Evolutionary conservation across 345 rosid genomes (phyloP), one percentile per base, ranked within the genome.

Genomic region (Gynandropsis gynandra): DNA sequence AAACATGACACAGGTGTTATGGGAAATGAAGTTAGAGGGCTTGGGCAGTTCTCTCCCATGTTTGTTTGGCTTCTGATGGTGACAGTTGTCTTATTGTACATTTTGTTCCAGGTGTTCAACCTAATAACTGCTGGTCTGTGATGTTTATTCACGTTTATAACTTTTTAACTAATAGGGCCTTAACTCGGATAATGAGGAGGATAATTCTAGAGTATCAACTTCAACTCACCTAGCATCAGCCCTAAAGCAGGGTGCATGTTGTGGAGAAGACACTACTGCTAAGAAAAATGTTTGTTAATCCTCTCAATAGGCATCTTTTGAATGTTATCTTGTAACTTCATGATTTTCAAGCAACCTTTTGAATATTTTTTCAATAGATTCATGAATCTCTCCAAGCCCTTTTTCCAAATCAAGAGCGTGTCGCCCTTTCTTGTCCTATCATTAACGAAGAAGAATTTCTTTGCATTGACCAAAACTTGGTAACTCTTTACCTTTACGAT

Each of bases 31-130:
- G 60, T 54, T 43, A 33, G 62, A 15, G 73, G 42, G 53, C 65
- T 71, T 42, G 76, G 71, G 41, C 54, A 71, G 39, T 74, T 70
- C 35, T 67, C 71, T 27, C 74, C 74, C 39, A 58, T 68, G 50
- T 71, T 68, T 58, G 71, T 71, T 27, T 65, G 68, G 62, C 71
- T 74, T 48, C 41, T 64, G 51, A 61, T n/a, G 79, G 76, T 66
- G 47, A 66, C 56, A 38, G 11, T 44, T 27, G 36, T 37, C 44
- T 58, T 56, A 15, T 43, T 13, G 24, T 38, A 34, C 18, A 8
- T 11, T 40, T 7, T 42, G 27, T 35, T 52, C 29, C 12, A 33
- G 16, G 34, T 47, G 18, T 29, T 29, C 47, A 34, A 10, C 33
- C 27, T n/a, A 8, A 10, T 31, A 43, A 7, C 7, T 16, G 17